Evolutionary conservation across 2,329 filamentous ascomycete genomes (phyloP), one percentile per base, ranked within the genome.

Genomic region (Myotisia sp.): DNA sequence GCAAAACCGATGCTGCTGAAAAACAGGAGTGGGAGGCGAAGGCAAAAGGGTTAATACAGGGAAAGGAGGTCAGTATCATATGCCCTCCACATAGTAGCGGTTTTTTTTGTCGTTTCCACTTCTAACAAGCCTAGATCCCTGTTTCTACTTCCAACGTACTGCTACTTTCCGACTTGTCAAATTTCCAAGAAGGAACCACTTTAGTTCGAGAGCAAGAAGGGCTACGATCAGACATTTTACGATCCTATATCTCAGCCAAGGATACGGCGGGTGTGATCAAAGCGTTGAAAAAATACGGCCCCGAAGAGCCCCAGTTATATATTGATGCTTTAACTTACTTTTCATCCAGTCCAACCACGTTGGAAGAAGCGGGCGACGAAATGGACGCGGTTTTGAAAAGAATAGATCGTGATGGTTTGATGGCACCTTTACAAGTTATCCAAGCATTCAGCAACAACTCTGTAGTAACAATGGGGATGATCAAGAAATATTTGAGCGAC

Each of bases 141-240:
- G 93, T 98, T 50, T 87, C 93, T 48, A 90, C 85, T 42, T 94
- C 90, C 2, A 94, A 92, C 47, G 83, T 98, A 9, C 70, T 98
- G 0, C 67, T 98, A 0, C 69, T 98, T 2, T 98, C 92, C 1
- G 84, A 95, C 50, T 66, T 98, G 3, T 86, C 86, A 3, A 74
- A 85, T 46, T 98, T 95, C 62, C 70, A 73, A 28, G 84, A 92
- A 49, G 90, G 90, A 12, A 93, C 85, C 0, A 83, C 84, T 2
- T 71, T 98, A 2, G 86, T 98, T 36, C 82, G 86, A 45, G 90
- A 98, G 60, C 83, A 94, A 51, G 83, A 92, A 39, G 85, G 86
- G 13, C 70, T 98, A 2, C 71, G 83, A 26, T 90, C 86, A 37
- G 90, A 98, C 56, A 95, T 98, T 39, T 95, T 98, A 63, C 78